Percentiles rank a stretch among this genome's conserved stretches.
Evolutionary conservation across 768 basidiomycete species (phyloP).

Genomic region (Mycena leptocephala): DNA sequence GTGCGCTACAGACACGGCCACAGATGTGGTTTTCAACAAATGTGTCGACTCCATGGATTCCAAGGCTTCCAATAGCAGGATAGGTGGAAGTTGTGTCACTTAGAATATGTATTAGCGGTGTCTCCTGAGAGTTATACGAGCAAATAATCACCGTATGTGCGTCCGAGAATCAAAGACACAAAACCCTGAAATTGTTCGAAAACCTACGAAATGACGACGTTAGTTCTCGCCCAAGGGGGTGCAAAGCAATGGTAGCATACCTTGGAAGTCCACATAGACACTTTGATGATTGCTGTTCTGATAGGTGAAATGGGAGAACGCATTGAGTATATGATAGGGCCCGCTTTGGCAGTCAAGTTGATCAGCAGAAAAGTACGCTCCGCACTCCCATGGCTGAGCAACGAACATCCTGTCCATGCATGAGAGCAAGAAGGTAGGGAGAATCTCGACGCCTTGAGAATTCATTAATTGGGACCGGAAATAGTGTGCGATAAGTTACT

Average conservation of each 20-base stretch:
- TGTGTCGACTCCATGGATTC: neutral
- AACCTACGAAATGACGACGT: neutral
- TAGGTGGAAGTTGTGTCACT: too few species aligned
- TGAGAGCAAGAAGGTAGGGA: neutral
- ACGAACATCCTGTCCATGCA: neutral
- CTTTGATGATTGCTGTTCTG: neutral
- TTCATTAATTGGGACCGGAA: too few species aligned
- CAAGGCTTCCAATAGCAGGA: neutral
- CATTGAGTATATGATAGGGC: neutral
- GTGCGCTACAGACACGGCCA: neutral
- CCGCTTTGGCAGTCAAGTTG: neutral
- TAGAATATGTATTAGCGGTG: too few species aligned
- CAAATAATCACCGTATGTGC: too few species aligned
- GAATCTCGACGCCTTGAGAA: neutral
- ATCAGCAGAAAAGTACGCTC: neutral
- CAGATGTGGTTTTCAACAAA: neutral
- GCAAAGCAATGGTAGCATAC: neutral
- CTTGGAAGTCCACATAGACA: conserved; percentile 2
- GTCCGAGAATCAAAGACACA: neutral
- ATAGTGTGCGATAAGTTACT: neutral
- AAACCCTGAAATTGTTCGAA: neutral
- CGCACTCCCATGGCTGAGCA: conserved; percentile 1
- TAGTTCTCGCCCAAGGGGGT: too few species aligned
- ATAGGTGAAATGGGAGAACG: conserved; percentile 6
- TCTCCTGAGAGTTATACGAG: too few species aligned